Evolutionary conservation across 2,329 filamentous ascomycete genomes (phyloP), one percentile per base, ranked within the genome.

Genomic region (Orbilia javanica): DNA sequence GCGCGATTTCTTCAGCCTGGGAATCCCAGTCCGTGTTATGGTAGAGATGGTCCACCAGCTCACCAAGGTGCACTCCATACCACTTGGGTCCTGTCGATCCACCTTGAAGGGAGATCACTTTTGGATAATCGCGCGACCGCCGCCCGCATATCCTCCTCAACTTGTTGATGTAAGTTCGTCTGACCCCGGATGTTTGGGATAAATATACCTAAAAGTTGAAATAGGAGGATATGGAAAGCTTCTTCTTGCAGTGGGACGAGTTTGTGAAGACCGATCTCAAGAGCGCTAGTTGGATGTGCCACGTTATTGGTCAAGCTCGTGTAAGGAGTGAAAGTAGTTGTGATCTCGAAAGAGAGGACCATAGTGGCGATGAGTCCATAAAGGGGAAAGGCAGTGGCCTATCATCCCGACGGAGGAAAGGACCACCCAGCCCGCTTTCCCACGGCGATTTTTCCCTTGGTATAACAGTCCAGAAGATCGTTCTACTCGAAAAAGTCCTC

Each of bases 161-260:
- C 69, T 79, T 53, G 75, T 79, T 27, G 75, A 79, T 52, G 75
- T 78, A 53, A 46, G 74, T 48, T 42, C 11, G 18, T 13, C 20
- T 27, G 11, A n/a, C 13, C 2, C n/a, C 8, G 27, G 53, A 3
- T 42, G 6, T 36, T 22, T 67, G 15, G 36, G 29, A 11, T 22
- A 18, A 25, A 3, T 48, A 31, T 27, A 25, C 2, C 66, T 57
- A 52, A 70, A 44, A 2, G 4, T 39, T 36, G 5, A n/a, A 18
- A 72, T 42, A 78, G 74, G 74, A 79, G 57, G 68, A 79, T 44
- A 73, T 79, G 75, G 75, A 79, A 31, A 79, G 75, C 39, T 79
- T 79, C 48, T 79, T 79, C 46, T 52, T 79, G 8, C 75, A 79
- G 15, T 79, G 75, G 75, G 74, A 79, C 20, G 75, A 79, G 39